Evolutionary conservation across 2,329 filamentous ascomycete species (phyloP).

Genomic region (Stemphylium lycopersici): DNA sequence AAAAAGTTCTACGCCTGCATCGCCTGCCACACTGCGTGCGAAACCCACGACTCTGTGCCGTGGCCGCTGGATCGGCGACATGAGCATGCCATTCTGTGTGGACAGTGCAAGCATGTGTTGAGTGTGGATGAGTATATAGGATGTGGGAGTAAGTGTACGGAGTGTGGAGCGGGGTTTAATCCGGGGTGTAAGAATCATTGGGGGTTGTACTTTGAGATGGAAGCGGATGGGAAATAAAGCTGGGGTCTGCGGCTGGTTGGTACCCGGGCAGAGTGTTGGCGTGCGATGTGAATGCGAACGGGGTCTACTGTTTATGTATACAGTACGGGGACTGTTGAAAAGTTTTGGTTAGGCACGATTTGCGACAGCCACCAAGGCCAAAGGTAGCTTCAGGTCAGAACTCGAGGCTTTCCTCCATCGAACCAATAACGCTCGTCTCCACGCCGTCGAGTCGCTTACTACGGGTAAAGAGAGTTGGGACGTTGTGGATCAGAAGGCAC

Average conservation of each 20-base stretch:
- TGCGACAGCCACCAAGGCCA: too few species aligned
- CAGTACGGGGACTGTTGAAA: too few species aligned
- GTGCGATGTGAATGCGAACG: too few species aligned
- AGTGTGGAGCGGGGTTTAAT: conserved; percentile 41
- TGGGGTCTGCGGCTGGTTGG: not conserved
- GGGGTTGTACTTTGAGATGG: conserved; percentile 39
- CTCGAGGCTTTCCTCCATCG: too few species aligned
- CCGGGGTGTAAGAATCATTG: conserved; percentile 46
- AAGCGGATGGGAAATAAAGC: not conserved
- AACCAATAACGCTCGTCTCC: too few species aligned
- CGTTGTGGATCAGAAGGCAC: too few species aligned
- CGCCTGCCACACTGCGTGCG: conserved; percentile 39
- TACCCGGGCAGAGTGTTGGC: too few species aligned
- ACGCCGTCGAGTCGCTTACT: too few species aligned
- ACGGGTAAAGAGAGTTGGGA: too few species aligned
- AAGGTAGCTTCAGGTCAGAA: too few species aligned
- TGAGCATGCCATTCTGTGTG: conserved; percentile 40
- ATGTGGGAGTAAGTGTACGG: conserved; percentile 35
- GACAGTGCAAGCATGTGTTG: conserved; percentile 36
- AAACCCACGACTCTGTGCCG: conserved; percentile 30
- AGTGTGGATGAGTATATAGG: conserved; percentile 40
- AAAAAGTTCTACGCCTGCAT: conserved; percentile 47
- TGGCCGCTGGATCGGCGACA: conserved; percentile 30
- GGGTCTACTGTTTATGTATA: too few species aligned
- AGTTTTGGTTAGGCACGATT: too few species aligned